Percentiles rank a stretch among this genome's conserved stretches.
Conservation (phyloP, 495 filamentous ascomycete species). For the Xylaria telfairii region DNA sequence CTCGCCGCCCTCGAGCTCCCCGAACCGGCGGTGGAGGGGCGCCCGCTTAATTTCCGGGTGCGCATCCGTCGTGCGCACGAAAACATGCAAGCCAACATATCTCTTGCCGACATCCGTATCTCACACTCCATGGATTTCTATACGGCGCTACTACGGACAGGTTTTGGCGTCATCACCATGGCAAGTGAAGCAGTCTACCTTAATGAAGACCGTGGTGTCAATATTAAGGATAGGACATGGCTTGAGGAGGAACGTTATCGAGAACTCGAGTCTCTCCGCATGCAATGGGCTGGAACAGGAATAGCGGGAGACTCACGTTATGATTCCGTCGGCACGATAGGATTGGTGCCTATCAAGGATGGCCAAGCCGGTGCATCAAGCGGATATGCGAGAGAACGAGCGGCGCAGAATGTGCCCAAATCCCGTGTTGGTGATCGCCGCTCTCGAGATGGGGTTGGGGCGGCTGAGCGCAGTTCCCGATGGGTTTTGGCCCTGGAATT, state of each 20-base stretch:
- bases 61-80: conserved; percentile 71
- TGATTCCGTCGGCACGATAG: conserved; percentile 58
- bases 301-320: conserved; percentile 48
- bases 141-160: conserved; percentile 81
- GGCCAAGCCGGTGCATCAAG: conserved; percentile 49
- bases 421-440: conserved; percentile 49
- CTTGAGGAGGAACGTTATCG: conserved; percentile 80
- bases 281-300: conserved; percentile 55
- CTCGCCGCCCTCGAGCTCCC: conserved; percentile 75
- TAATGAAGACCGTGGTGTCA: conserved; percentile 82
- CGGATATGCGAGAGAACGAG: conserved; percentile 75
- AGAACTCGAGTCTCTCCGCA: conserved; percentile 65
- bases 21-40: conserved; percentile 28
- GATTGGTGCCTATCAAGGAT: conserved; percentile 56
- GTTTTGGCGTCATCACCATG: conserved; percentile 85
- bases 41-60: conserved; percentile 42
- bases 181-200: conserved; percentile 96
- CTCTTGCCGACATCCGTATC: conserved; percentile 77
- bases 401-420: conserved; percentile 58
- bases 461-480: conserved; percentile 72
- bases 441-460: conserved; percentile 73
- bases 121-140: conserved; percentile 93
- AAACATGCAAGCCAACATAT: conserved; percentile 91
- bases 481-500: conserved; percentile 77
- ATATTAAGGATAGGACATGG: conserved; percentile 83